Percentiles rank a stretch among this genome's conserved stretches.
These are phyloP conservation scores for Gnetum montanum DNA, from an alignment of 75 land plant species.

Conservation along the genomic window DNA sequence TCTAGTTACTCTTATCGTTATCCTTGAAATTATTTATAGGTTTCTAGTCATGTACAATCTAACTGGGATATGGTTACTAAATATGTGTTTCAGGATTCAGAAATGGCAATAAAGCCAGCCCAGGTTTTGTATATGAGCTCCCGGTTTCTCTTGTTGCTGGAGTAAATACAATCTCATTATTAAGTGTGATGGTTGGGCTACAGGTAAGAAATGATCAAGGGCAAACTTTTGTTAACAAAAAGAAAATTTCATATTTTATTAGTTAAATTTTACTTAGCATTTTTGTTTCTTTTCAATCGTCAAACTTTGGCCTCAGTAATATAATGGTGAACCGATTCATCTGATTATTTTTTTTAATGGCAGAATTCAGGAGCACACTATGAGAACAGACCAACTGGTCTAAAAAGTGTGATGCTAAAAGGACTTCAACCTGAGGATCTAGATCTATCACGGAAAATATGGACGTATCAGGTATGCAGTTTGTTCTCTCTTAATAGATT, in stretches of 20 bases:
- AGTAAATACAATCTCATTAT: constrained; percentile 36
- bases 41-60: too few relatives aligned
- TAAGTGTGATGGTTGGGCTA: constrained; percentile 64
- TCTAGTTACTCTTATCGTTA: too few relatives aligned
- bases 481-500: too few relatives aligned
- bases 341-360: not conserved
- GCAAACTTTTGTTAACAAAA: too few relatives aligned
- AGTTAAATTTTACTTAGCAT: not conserved
- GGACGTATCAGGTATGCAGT: constrained; percentile 59
- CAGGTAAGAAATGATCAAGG: too few relatives aligned
- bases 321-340: not conserved
- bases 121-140: constrained; percentile 13
- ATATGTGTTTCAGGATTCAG: constrained; percentile 47
- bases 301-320: too few relatives aligned
- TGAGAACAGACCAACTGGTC: constrained; percentile 47
- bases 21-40: too few relatives aligned
- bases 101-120: constrained; percentile 27
- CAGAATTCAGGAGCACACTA: constrained; percentile 63
- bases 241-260: too few relatives aligned
- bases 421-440: constrained; percentile 14
- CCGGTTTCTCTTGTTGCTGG: constrained; percentile 34
- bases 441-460: constrained; percentile 27
- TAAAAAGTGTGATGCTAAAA: constrained; percentile 24
- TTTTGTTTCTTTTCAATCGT: not conserved
- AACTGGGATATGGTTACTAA: too few relatives aligned